Evolutionary conservation across 768 basidiomycete species (phyloP).

Genomic region (Podaxis rugospora): DNA sequence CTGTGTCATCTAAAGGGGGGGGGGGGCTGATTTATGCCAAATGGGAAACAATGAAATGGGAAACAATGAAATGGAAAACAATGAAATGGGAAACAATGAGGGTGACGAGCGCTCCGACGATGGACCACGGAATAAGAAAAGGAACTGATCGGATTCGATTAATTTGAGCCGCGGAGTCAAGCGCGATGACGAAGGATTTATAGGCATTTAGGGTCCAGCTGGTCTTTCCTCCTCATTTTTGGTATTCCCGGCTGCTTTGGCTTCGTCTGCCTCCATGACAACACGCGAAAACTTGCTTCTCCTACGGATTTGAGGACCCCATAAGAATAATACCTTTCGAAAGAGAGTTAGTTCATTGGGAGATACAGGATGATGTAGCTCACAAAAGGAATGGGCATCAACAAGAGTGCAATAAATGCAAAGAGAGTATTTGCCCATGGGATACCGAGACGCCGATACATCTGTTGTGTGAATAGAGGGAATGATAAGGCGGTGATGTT

Average conservation of each 20-base stretch:
- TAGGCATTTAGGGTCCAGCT: too few species aligned
- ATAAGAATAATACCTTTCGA: constrained; percentile 37
- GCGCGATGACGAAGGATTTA: too few species aligned
- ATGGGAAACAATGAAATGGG: not conserved
- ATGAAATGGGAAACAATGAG: not conserved
- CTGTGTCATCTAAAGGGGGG: not conserved
- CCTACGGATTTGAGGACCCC: constrained; percentile 33
- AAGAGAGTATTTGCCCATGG: constrained; percentile 54
- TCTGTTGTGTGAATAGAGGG: constrained; percentile 53
- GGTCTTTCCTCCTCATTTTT: not conserved
- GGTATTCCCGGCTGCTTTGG: not conserved
- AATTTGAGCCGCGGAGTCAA: too few species aligned
- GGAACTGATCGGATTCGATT: too few species aligned
- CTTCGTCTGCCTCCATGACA: constrained; percentile 6
- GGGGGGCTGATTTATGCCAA: not conserved
- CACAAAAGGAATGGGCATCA: constrained; percentile 50
- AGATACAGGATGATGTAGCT: constrained; percentile 11
- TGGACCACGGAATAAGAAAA: too few species aligned
- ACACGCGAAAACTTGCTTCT: constrained; percentile 33
- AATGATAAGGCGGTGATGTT: constrained; percentile 44
- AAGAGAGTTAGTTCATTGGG: not conserved
- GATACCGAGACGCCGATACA: constrained; percentile 48
- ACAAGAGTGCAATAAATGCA: constrained; percentile 38
- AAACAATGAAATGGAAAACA: not conserved
- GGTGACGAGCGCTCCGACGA: not conserved